Percentiles rank a stretch among this genome's conserved stretches.
These are phyloP conservation scores for Priceomyces medius DNA, from an alignment of 805 yeast species.

Conservation along the genomic window DNA sequence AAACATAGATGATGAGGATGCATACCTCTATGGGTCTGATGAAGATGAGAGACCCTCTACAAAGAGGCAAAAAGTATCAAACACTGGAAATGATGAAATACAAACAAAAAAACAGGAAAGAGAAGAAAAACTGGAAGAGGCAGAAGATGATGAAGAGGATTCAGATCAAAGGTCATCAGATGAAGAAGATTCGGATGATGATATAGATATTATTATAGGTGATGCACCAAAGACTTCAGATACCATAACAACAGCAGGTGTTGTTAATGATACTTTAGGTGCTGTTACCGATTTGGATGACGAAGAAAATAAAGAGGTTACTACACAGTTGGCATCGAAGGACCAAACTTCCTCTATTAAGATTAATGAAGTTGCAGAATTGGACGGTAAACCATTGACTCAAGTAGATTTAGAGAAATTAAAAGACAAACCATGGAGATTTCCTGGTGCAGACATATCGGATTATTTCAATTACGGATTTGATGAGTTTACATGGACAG, in stretches of 20 bases:
- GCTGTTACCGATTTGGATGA: slow-evolving; percentile 20
- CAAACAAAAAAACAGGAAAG: slow-evolving; percentile 22
- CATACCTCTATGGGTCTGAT: slow-evolving; percentile 61
- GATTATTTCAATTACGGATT: slow-evolving; percentile 97
- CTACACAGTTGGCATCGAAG: slow-evolving; percentile 37
- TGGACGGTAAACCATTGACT: slow-evolving; percentile 80
- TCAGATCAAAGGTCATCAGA: slow-evolving; percentile 47
- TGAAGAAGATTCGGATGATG: slow-evolving; percentile 61
- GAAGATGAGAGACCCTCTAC: slow-evolving; percentile 29
- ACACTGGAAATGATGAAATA: slow-evolving; percentile 10
- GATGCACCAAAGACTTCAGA: slow-evolving; percentile 19
- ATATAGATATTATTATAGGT: slow-evolving; percentile 75
- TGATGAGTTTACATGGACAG: slow-evolving; percentile 94
- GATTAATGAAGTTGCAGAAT: slow-evolving; percentile 68
- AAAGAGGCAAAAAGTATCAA: slow-evolving; percentile 25
- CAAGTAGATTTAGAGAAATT: slow-evolving; percentile 75
- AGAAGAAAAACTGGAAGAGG: slow-evolving; percentile 17
- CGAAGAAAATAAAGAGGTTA: slow-evolving; percentile 21
- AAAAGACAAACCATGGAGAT: slow-evolving; percentile 97
- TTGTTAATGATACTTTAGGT: slow-evolving; percentile 29
- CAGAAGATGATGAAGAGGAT: slow-evolving; percentile 32
- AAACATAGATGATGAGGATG: slow-evolving; percentile 60
- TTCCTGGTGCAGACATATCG: slow-evolving; percentile 92
- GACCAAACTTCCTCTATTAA: slow-evolving; percentile 50
- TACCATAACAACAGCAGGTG: slow-evolving; percentile 22